Evolutionary conservation across 2,329 filamentous ascomycete genomes (phyloP).

Genomic region (Aspergillus sergii): DNA sequence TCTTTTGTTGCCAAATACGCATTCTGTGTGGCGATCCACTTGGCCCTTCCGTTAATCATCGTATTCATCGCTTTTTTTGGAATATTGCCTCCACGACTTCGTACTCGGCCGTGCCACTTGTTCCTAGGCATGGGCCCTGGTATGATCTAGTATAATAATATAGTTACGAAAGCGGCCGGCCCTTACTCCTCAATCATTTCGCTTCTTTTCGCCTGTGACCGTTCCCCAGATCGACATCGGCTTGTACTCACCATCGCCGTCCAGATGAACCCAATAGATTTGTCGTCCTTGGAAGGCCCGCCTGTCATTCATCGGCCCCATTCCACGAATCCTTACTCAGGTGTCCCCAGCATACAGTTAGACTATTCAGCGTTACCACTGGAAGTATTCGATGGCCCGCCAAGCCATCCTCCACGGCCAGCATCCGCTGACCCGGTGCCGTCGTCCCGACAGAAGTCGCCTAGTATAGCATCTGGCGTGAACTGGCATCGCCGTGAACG

Average conservation of each 20-base stretch:
- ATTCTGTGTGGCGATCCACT: conserved; percentile 14
- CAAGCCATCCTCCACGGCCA: conserved; percentile 18
- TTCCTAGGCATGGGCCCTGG: neutral
- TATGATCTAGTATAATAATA: conserved; percentile 1
- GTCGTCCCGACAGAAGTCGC: neutral
- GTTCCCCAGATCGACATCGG: neutral
- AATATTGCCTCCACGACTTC: conserved; percentile 12
- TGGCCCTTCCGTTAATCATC: conserved; percentile 9
- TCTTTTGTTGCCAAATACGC: neutral
- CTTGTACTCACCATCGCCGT: neutral
- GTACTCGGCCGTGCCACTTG: conserved; percentile 15
- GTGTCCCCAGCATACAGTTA: conserved; percentile 17
- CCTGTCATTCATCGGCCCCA: conserved; percentile 26
- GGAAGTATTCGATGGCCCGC: neutral
- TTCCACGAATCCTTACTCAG: conserved; percentile 2
- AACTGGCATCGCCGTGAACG: neutral
- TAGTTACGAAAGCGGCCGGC: neutral
- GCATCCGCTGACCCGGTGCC: conserved; percentile 19
- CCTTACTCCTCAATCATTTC: neutral
- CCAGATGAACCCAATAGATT: conserved; percentile 26
- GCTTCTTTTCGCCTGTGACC: neutral
- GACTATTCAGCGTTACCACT: conserved; percentile 9
- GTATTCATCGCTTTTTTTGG: conserved; percentile 23
- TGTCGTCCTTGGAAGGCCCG: conserved; percentile 40
- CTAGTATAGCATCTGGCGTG: neutral